Evolutionary conservation across 176 grass and related monocot species (phyloP), one percentile per base, ranked within the genome.

Genomic region (Echinochloa phyllopogon): DNA sequence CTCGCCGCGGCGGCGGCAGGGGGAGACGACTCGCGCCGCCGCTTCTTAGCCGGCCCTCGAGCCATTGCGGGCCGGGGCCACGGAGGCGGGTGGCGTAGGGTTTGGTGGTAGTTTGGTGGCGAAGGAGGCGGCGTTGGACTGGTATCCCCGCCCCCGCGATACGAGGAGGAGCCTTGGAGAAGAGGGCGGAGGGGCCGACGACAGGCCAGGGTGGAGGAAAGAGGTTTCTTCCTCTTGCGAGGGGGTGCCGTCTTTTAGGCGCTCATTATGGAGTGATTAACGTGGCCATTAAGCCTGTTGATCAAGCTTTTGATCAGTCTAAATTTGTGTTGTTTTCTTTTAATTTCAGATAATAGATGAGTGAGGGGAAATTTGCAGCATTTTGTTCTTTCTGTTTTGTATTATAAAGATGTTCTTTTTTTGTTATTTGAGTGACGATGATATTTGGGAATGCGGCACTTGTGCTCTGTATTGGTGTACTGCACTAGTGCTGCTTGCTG

Each of bases 1-100:
- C 64, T 13, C 71, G 69, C 18, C 7, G 65, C 55, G 17, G 56
- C 86, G 66, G 44, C 67, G n/a, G 56, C 80, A 37, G 73, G 56
- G 65, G 80, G 40, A 37, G 56, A 57, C 33, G 63, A 40, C 47
- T 90, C 56, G 56, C 84, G 65, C 73, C 64, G 57, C 65, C 88
- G 78, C 88, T 73, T 85, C 47, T 57, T 77, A 39, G 55, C 64
- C 1, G 53, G 8, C 25, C 52, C 78, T 18, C 45, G 64, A 38
- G 78, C 83, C 88, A 86, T 78, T 82, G 72, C 65, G 27, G 49
- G 37, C 6, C 33, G 12, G 23, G 43, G 40, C n/a, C 10, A 14
- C 48, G 45, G 58, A 33, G 71, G 59, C 1, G 13, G 82, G 2
- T 23, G 47, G 27, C 14, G n/a, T 42, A 16, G 29, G 87, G 69